phyloP scores from a whole-genome alignment of 148 eudicot genomes.

The Chenopodium berlandieri region DNA sequence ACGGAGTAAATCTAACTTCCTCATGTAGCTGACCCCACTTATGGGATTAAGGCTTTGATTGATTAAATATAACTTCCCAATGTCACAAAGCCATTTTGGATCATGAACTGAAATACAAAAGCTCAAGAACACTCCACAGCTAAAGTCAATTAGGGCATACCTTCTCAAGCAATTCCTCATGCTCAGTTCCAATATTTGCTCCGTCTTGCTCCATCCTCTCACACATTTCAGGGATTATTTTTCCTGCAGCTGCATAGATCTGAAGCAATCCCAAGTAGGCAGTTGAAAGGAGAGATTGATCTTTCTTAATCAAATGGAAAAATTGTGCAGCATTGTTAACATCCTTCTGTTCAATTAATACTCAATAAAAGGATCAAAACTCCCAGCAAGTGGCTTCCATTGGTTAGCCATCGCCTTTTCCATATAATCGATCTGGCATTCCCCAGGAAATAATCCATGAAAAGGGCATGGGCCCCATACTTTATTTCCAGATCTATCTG shows the following conservation, averaged over 20 bases:
- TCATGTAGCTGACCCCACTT: too few relatives aligned
- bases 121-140: not conserved
- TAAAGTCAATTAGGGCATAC: constrained; percentile 30
- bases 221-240: constrained; percentile 37
- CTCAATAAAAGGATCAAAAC: constrained; percentile 29
- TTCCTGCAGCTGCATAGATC: constrained; percentile 52
- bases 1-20: too few relatives aligned
- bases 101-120: not conserved
- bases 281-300: constrained; percentile 36
- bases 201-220: constrained; percentile 40
- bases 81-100: not conserved
- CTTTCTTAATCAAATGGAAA: constrained; percentile 39
- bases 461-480: constrained; percentile 34
- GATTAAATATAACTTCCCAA: not conserved
- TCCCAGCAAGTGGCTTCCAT: constrained; percentile 36
- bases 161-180: constrained; percentile 46
- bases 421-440: constrained; percentile 40
- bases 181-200: constrained; percentile 35
- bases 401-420: constrained; percentile 39
- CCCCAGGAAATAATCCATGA: constrained; percentile 40
- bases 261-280: constrained; percentile 45
- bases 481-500: constrained; percentile 25
- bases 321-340: constrained; percentile 52
- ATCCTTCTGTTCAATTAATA: constrained; percentile 46
- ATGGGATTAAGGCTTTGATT: too few relatives aligned